phyloP scores from a whole-genome alignment of 2,329 filamentous ascomycete genomes.

The Ploettnerulaceae sp. region DNA sequence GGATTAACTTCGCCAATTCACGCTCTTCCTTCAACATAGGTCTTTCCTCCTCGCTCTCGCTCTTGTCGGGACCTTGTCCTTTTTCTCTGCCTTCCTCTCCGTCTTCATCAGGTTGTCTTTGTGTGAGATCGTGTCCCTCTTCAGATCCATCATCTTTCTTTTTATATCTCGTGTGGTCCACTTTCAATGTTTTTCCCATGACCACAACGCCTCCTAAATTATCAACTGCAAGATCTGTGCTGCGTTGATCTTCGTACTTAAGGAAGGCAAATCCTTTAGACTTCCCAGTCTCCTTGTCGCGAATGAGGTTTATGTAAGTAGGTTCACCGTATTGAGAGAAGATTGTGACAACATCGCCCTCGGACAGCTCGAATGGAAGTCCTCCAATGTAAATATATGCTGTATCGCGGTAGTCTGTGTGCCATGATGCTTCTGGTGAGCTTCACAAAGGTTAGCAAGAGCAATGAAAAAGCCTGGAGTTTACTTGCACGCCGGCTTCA shows the following conservation, averaged over 20 bases:
- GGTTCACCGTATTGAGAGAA: conserved; percentile 98
- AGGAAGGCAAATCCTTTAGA: conserved; percentile 92
- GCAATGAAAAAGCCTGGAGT: background rate
- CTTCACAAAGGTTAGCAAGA: conserved; percentile 40
- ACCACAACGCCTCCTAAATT: conserved; percentile 87
- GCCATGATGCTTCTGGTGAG: conserved; percentile 85
- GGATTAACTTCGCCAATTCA: conserved; percentile 70
- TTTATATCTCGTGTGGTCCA: conserved; percentile 94
- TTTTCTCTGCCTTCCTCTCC: conserved; percentile 41
- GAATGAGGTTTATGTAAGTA: conserved; percentile 83
- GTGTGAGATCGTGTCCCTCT: conserved; percentile 51
- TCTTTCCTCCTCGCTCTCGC: conserved; percentile 42
- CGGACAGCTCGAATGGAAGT: conserved; percentile 84
- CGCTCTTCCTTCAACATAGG: conserved; percentile 74
- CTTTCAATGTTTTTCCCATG: conserved; percentile 71
- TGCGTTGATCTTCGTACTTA: conserved; percentile 97
- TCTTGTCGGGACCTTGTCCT: conserved; percentile 32
- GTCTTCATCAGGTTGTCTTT: conserved; percentile 30
- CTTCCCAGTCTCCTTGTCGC: conserved; percentile 95
- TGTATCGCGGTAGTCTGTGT: conserved; percentile 94
- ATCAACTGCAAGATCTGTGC: conserved; percentile 92
- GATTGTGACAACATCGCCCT: conserved; percentile 93
- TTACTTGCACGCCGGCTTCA: conserved; percentile 73
- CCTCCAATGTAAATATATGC: conserved; percentile 96
- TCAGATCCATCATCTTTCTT: conserved; percentile 71